Base-by-base conservation (phyloP, 129 eudicot species). In the Tanacetum coccineum region DNA sequence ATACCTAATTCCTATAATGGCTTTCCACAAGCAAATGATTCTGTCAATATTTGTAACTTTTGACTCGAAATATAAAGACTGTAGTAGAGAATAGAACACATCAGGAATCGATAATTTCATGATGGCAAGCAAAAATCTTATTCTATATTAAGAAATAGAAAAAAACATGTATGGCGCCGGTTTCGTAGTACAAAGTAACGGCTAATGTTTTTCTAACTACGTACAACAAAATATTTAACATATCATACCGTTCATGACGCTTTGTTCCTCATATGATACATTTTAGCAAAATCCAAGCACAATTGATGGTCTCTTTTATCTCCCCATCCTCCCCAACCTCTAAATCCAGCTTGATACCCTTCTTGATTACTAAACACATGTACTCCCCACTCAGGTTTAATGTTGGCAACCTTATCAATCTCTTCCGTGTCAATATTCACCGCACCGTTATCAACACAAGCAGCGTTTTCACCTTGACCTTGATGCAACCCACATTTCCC, bases 301-400 rank as follows among this genome's bases (percentile, higher is more conserved):
- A 92, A 4, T 53, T 84, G 80, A 48, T 81, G 95, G 64, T 92
- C 98, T 51, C 98, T 78, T 44, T 36, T 70, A 76, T 92, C 98
- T 68, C 98, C 98, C 98, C 98, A 91, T 21, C 97, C 97, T 13
- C 97, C 97, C 97, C 97, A 91, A 26, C 98, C 98, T 74, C 78
- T 72, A 79, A 92, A 92, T 46, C 98, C 98, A 20, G 91, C 95
- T 76, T 84, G 81, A 76, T 92, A 92, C 64, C 98, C 98, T 0
- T 73, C 75, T 70, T 92, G 98, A 25, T 83, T 75, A 19, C 70
- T 14, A 61, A 73, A 74, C 15, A 82, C 80, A 17, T 76, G 79
- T 14, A 92, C 84, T 10, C 79, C 86, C 98, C 98, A 88, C 26
- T 82, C 79, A 0, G 76, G 47, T 74, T 83, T 82, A 1, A 92